Base-by-base conservation (phyloP, 2,329 filamentous ascomycete genomes). In the Paecilomyces fulvus region DNA sequence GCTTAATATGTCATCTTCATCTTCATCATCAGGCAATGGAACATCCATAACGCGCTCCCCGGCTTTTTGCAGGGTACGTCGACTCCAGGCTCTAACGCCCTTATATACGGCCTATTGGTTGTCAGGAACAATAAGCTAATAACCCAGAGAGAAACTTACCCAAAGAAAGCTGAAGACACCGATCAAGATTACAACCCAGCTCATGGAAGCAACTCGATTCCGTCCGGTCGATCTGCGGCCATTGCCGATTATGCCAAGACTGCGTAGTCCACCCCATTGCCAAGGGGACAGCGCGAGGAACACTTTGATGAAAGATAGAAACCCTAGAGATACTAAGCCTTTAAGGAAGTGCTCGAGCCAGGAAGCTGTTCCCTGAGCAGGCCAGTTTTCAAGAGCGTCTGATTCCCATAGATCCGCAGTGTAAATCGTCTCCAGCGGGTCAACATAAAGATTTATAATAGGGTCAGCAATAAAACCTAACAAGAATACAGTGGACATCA, bases 401-500 rank as follows among this genome's bases (percentile, higher is more conserved):
- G 73, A 64, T 52, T 79, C 74, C 64, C 63, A 74, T 59, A 63
- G 70, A 51, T 70, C 67, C 67, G 72, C 75, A 28, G 78, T 74
- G 25, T 84, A 75, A 46, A 87, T 77, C 10, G 83, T 83, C 53
- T 85, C 83, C 56, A 84, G 74, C 0, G 91, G 91, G 67, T 96
- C 90, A 55, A 92, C 75, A 77, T 92, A 96, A 28, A 96, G 76
- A 64, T 91, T 89, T 70, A 97, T 87, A 58, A 97, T 90, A 1
- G 92, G 92, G 72, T 97, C 92, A 58, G 92, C 92, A 62, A 97
- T 75, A 66, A 96, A 97, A 48, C 94, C 94, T 56, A 97, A 83
- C 0, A 89, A 43, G 67, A 96, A 97, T 25, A 96, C 80, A 53
- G 86, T 81, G 49, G 85, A 59, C 33, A 90, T 56, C 61, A 96